Evolutionary conservation across 73 alveolate genomes (phyloP).

Genomic region (Paramecium biaurelia): DNA sequence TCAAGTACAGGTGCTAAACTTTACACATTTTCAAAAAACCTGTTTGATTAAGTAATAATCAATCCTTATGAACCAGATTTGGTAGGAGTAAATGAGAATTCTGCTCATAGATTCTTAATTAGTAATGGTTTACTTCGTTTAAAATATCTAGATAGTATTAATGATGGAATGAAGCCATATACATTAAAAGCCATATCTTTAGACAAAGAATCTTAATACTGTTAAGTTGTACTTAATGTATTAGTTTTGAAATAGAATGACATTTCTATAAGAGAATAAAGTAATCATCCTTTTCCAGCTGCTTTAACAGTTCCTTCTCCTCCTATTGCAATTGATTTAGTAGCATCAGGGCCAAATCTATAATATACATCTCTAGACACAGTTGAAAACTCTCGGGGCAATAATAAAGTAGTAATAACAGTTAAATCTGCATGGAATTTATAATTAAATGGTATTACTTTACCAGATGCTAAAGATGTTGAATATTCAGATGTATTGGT

Average conservation of each 20-base stretch:
- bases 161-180: neutral
- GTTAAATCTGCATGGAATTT: neutral
- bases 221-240: neutral
- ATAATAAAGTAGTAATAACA: neutral
- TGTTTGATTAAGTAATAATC: neutral
- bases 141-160: neutral
- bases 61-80: slow-evolving; percentile 44
- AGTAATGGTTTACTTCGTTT: neutral
- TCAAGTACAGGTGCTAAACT: neutral
- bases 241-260: neutral
- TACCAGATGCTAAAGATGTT: slow-evolving; percentile 17
- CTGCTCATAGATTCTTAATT: neutral
- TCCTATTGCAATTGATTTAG: neutral
- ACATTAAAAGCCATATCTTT: neutral
- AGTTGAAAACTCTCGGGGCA: neutral
- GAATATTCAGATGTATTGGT: neutral
- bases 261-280: neutral
- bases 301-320: neutral
- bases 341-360: slow-evolving; percentile 38
- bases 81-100: neutral
- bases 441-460: neutral
- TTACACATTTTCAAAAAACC: neutral
- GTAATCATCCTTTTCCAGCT: neutral
- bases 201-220: neutral
- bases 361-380: neutral